Evolutionary conservation across 106 monocot genomes (phyloP).

Genomic region (Apostasia ramifera): DNA sequence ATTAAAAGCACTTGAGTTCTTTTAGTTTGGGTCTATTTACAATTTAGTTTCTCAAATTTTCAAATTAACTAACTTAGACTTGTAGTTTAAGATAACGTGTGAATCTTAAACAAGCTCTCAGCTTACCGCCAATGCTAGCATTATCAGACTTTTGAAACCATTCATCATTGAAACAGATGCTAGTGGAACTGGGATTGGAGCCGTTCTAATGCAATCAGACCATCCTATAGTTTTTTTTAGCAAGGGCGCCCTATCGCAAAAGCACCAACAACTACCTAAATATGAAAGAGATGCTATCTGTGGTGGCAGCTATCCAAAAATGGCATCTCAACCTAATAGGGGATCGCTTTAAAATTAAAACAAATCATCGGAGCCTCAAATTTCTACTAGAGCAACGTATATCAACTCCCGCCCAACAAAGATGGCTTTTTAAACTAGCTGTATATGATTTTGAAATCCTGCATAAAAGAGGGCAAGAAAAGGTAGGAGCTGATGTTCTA

Average conservation of each 20-base stretch:
- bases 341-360: neutral
- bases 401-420: neutral
- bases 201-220: conserved; percentile 1
- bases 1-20: no score
- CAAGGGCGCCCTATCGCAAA: neutral
- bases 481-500: neutral
- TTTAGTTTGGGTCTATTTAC: no score
- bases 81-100: no score
- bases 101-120: neutral
- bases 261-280: neutral
- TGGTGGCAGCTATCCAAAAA: no score
- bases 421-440: neutral
- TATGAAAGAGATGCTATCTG: no score
- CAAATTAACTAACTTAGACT: no score
- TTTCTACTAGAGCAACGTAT: neutral
- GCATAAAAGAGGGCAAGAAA: conserved; percentile 2
- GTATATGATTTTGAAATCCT: conserved; percentile 2
- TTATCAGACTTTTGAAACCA: neutral
- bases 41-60: no score
- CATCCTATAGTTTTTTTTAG: conserved; percentile 9
- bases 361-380: neutral
- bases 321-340: neutral
- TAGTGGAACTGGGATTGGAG: neutral
- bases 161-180: conserved; percentile 10
- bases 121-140: neutral